These are phyloP conservation scores for Serpula lacrymans DNA, from an alignment of 768 basidiomycete genomes.

Conservation along the genomic window DNA sequence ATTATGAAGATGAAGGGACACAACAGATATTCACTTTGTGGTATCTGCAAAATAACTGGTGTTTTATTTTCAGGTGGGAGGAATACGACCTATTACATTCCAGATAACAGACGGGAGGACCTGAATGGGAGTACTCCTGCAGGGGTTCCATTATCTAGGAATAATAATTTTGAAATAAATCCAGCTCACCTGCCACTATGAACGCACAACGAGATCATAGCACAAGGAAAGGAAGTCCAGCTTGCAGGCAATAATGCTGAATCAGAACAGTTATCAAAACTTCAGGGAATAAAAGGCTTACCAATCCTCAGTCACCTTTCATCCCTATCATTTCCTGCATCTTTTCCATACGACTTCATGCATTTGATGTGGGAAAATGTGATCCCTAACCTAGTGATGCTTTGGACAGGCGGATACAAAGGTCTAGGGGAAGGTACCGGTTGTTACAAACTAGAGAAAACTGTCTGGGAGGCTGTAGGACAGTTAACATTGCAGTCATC, in stretches of 20 bases:
- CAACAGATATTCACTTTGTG: constrained; percentile 35
- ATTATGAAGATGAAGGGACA: constrained; percentile 40
- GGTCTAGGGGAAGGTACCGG: constrained; percentile 26
- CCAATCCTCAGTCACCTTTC: constrained; percentile 28
- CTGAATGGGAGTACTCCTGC: too few relatives aligned
- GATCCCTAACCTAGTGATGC: constrained; percentile 32
- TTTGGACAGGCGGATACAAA: constrained; percentile 40
- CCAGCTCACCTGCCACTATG: constrained; percentile 30
- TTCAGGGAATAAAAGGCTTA: constrained; percentile 31
- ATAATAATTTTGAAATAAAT: too few relatives aligned
- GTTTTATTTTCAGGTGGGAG: too few relatives aligned
- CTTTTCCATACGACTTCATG: constrained; percentile 48
- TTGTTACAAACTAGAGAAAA: constrained; percentile 19
- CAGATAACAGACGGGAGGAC: too few relatives aligned
- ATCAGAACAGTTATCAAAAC: constrained; percentile 15
- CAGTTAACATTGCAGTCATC: constrained; percentile 29
- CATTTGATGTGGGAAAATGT: constrained; percentile 45
- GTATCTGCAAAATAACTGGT: constrained; percentile 34
- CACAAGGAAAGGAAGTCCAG: constrained; percentile 25
- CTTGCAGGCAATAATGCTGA: constrained; percentile 14
- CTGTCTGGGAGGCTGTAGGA: constrained; percentile 40
- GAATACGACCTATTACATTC: too few relatives aligned
- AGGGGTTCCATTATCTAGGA: too few relatives aligned
- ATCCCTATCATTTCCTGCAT: constrained; percentile 33
- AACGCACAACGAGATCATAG: constrained; percentile 24